Conservation (phyloP, 768 basidiomycete species). For the Rhizopogon sp. region DNA sequence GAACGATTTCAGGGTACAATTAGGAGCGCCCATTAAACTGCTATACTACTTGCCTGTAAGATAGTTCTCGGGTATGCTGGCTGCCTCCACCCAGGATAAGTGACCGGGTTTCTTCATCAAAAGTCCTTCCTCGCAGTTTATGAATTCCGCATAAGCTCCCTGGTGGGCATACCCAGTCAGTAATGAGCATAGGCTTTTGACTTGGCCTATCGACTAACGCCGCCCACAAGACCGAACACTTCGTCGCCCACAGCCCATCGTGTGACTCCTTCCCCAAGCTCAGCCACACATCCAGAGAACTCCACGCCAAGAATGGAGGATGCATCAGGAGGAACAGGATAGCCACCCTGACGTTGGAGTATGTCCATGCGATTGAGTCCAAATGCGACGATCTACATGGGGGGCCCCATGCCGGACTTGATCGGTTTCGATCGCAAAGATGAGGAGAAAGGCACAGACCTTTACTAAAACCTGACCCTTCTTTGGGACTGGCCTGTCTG, state of each 20-base stretch:
- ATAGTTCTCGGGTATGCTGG: constrained; percentile 84
- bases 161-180: constrained; percentile 21
- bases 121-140: constrained; percentile 60
- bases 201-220: constrained; percentile 46
- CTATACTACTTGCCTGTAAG: constrained; percentile 59
- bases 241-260: constrained; percentile 62
- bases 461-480: constrained; percentile 74
- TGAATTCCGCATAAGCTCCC: constrained; percentile 92
- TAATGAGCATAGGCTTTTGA: not conserved
- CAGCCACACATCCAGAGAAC: constrained; percentile 66
- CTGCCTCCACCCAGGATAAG: constrained; percentile 80
- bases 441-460: constrained; percentile 33
- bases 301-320: constrained; percentile 82
- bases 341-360: constrained; percentile 62
- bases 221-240: constrained; percentile 74
- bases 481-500: constrained; percentile 52
- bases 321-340: constrained; percentile 73
- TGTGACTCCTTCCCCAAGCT: constrained; percentile 45
- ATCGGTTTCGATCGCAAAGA: not conserved
- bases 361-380: constrained; percentile 91
- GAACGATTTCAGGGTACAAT: constrained; percentile 3
- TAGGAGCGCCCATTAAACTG: not conserved
- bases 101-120: constrained; percentile 69
- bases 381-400: constrained; percentile 65
- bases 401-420: not conserved